Conservation (phyloP, 2,329 filamentous ascomycete species). For the Fusarium bulbicola region DNA sequence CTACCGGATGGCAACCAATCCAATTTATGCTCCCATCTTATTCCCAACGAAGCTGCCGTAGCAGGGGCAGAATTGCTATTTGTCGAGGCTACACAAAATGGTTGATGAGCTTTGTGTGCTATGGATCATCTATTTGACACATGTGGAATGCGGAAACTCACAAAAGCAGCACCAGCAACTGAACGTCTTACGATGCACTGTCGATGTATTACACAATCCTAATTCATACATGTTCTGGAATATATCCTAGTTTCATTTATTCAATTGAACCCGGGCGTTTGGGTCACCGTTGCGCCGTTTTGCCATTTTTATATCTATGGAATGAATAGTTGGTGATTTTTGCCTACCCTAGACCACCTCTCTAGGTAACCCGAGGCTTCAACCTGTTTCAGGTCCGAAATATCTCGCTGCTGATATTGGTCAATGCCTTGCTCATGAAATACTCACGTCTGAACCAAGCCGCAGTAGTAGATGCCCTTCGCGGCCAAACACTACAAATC, state of each 20-base stretch:
- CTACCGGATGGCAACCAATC: background rate
- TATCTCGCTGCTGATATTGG: background rate
- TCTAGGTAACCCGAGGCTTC: background rate
- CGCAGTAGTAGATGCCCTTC: constrained; percentile 35
- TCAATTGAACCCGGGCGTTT: background rate
- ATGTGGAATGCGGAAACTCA: background rate
- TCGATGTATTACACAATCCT: background rate
- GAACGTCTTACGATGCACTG: too few species aligned
- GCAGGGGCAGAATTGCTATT: background rate
- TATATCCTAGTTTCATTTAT: background rate
- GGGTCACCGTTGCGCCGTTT: background rate
- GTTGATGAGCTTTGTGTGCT: background rate
- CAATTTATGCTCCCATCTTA: background rate
- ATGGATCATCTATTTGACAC: too few species aligned
- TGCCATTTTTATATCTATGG: background rate
- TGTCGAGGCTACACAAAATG: background rate
- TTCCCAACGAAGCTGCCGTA: background rate
- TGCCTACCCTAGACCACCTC: constrained; percentile 14
- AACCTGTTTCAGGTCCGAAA: background rate
- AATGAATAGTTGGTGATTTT: background rate
- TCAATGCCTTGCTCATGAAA: constrained; percentile 23
- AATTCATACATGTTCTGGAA: background rate
- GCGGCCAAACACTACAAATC: constrained; percentile 42
- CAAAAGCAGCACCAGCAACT: background rate
- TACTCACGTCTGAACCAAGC: constrained; percentile 28